phyloP scores from a whole-genome alignment of 768 basidiomycete genomes.

The Tricholoma bakamatsutake region DNA sequence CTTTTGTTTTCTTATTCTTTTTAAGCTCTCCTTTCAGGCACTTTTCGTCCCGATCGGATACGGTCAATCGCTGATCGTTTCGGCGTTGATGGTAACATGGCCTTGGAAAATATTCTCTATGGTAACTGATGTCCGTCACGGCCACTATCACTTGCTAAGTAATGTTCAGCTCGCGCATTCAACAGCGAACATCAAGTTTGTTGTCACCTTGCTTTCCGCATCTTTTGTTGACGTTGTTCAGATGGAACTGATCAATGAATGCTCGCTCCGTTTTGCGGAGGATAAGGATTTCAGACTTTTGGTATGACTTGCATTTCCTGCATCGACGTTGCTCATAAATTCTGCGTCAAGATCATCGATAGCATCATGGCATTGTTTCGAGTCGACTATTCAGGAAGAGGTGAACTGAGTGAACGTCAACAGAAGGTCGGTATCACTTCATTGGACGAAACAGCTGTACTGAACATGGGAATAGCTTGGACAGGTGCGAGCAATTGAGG shows the following conservation, averaged over 20 bases:
- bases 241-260: slow-evolving; percentile 92
- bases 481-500: slow-evolving; percentile 42
- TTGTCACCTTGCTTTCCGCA: neutral
- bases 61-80: slow-evolving; percentile 88
- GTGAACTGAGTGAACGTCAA: slow-evolving; percentile 90
- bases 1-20: neutral
- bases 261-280: slow-evolving; percentile 82
- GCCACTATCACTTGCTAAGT: slow-evolving; percentile 1
- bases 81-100: slow-evolving; percentile 86
- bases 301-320: slow-evolving; percentile 27
- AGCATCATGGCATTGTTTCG: slow-evolving; percentile 97
- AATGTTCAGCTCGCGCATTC: slow-evolving; percentile 67
- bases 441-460: neutral
- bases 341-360: slow-evolving; percentile 68
- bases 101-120: slow-evolving; percentile 88
- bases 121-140: slow-evolving; percentile 33
- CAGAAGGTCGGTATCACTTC: slow-evolving; percentile 59
- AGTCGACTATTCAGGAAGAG: slow-evolving; percentile 89
- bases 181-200: slow-evolving; percentile 88
- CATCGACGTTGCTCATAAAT: slow-evolving; percentile 8
- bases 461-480: slow-evolving; percentile 52
- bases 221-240: slow-evolving; percentile 20
- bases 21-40: slow-evolving; percentile 43
- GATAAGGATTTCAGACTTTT: slow-evolving; percentile 79
- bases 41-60: slow-evolving; percentile 92